Conservation (phyloP, 305 asterid genomes). For the Fraxinus velutina region DNA sequence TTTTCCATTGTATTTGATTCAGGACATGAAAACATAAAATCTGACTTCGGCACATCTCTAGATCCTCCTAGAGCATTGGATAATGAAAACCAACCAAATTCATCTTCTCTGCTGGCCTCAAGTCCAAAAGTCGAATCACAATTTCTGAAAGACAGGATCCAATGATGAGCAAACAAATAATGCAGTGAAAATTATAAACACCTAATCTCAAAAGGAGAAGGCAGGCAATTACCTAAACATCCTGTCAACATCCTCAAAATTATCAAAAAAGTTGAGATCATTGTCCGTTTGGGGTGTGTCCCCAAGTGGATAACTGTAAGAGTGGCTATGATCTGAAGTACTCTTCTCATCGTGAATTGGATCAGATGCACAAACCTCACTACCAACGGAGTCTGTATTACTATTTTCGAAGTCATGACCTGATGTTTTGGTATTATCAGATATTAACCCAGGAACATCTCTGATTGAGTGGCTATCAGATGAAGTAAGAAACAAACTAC, state of each 20-base stretch:
- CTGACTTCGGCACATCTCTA: slow-evolving; percentile 37
- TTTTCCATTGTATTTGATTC: slow-evolving; percentile 35
- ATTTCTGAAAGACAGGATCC: slow-evolving; percentile 42
- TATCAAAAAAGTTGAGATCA: slow-evolving; percentile 47
- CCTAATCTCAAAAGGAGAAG: slow-evolving; percentile 3
- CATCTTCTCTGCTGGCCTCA: slow-evolving; percentile 51
- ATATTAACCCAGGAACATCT: slow-evolving; percentile 15
- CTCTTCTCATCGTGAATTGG: slow-evolving; percentile 36
- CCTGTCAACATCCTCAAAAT: slow-evolving; percentile 73
- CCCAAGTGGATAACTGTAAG: slow-evolving; percentile 53
- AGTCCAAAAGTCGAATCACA: slow-evolving; percentile 67
- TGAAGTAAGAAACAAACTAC: slow-evolving; percentile 37
- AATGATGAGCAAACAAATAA: slow-evolving; percentile 25
- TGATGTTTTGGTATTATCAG: slow-evolving; percentile 38
- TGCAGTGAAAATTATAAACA: neutral
- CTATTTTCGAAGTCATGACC: slow-evolving; percentile 39
- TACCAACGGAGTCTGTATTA: slow-evolving; percentile 33
- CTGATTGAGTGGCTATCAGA: slow-evolving; percentile 25
- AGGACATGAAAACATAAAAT: slow-evolving; percentile 42
- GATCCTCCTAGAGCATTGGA: slow-evolving; percentile 48
- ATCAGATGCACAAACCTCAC: slow-evolving; percentile 38
- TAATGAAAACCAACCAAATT: slow-evolving; percentile 61
- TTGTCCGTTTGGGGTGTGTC: slow-evolving; percentile 42
- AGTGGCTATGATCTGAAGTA: slow-evolving; percentile 38
- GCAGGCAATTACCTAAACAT: slow-evolving; percentile 60